Base-by-base conservation (phyloP, 2,329 filamentous ascomycete genomes). In the Mollisiaceae sp. region DNA sequence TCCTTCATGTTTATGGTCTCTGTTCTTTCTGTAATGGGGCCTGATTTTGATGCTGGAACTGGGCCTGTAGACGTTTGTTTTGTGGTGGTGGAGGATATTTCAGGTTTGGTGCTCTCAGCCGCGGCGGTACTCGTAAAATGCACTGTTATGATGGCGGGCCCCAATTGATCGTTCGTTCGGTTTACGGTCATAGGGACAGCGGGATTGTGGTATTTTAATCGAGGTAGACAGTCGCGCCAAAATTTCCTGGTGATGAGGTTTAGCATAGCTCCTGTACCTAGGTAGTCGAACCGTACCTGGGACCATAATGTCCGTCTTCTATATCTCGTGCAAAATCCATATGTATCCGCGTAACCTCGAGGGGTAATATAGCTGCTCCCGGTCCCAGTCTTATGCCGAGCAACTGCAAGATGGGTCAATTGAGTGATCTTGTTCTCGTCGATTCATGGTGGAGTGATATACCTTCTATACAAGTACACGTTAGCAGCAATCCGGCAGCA, bases 191-290 rank as follows among this genome's bases (percentile, higher is more conserved):
- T 96, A 52, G 90, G 87, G 55, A 97, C 79, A 14, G 88, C 81
- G 0, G 95, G 95, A 78, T 99, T 99, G 84, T 97, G 91, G 82
- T 89, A 99, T 84, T 99, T 97, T 71, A 99, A 83, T 64, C 92
- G 88, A 24, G 92, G 92, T 57, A 98, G 88, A 76, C 89, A 90
- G 67, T 89, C 83, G 69, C 86, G 88, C 92, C 93, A 97, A 85
- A 99, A 97, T 81, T 92, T 92, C 75, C 94, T 97, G 70, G 73
- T 73, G 45, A 22, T 9, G 20, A 35, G 39, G n/a, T 22, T 68
- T 41, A 69, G 56, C 63, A 45, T 27, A 69, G 77, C 62, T 76
- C 75, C 36, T 59, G 50, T 15, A 36, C 15, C 32, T 36, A 36
- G 1, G 18, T 36, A 50, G 32, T 32, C 57, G 38, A 47, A 36